phyloP scores from a whole-genome alignment of 73 alveolate genomes.

The Stentor coeruleus region DNA sequence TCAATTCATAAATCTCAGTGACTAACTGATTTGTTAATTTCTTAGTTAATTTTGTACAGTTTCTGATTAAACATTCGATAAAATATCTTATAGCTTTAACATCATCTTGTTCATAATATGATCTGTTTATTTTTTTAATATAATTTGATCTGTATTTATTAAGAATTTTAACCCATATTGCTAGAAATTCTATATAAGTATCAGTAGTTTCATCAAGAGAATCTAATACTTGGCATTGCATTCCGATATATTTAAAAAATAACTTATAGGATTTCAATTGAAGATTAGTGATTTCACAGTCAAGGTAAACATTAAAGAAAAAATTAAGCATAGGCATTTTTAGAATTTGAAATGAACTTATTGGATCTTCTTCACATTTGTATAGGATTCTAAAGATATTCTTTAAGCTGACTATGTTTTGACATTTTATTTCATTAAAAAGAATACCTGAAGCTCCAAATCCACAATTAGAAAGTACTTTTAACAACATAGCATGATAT shows the following conservation, averaged over 20 bases:
- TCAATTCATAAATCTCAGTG: background rate
- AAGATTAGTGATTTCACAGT: background rate
- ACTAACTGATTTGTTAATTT: background rate
- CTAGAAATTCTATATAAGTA: background rate
- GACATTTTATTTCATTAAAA: conserved; percentile 46
- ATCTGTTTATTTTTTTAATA: background rate
- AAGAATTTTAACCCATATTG: background rate
- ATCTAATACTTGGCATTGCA: background rate
- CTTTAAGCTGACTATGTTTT: conserved; percentile 33
- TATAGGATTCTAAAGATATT: conserved; percentile 35
- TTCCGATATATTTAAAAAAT: background rate
- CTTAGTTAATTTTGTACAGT: background rate
- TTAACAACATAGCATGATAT: conserved; percentile 43
- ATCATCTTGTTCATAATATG: background rate
- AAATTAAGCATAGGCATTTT: conserved; percentile 18
- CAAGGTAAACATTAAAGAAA: conserved; percentile 17
- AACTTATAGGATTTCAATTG: background rate
- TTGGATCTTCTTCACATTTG: background rate
- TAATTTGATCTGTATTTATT: background rate
- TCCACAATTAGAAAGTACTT: conserved; percentile 38
- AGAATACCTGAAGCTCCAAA: conserved; percentile 53
- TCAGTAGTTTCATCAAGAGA: background rate
- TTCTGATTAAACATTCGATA: no score
- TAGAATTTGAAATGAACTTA: background rate
- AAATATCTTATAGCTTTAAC: background rate